Base-by-base conservation (phyloP, 176 grass and related monocot genomes). In the Triticum turgidum region DNA sequence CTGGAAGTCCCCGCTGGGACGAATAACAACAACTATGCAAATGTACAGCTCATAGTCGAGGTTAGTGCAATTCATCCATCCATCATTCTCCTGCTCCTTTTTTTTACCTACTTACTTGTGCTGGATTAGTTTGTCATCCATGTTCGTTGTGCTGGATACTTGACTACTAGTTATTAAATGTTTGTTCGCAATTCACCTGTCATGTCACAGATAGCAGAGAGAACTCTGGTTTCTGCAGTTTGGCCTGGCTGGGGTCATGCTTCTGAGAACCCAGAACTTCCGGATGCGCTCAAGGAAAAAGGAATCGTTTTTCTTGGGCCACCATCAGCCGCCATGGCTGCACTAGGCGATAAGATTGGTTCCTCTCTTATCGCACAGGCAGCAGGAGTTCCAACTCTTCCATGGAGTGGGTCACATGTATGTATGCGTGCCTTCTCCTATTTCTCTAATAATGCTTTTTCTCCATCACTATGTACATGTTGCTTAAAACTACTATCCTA, bases 171-270 rank as follows among this genome's bases (percentile, higher is more conserved):
- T 9, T 41, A 41, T 41, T 41, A 41, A 41, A 41, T 41, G 39
- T 9, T 38, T 41, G 39, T 41, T 41, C 8, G 39, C 39, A 41
- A 41, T 41, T 41, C 39, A 41, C 39, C 39, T 41, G 39, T 41
- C 39, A 1, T 41, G 41, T 42, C 41, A 10, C 41, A 10, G 97
- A 92, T 94, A 86, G 97, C 97, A 71, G 97, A 98, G 80, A 94
- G 89, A 86, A 98, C 97, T 74, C 94, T 6, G 65, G 97, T 98
- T 78, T 92, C 89, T 89, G 94, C 97, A 76, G 97, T 98, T 83
- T 98, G 97, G 97, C 97, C 97, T 86, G 97, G 97, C 38, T 98
- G 97, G 97, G 97, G 97, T 62, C 97, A 98, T 69, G 97, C 97
- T 10, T 98, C 97, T 72, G 97, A 98, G 82, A 98, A 98, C 68